A percentile compares a stretch with the other conserved stretches of the same genome.
These are phyloP conservation scores for Colletotrichum tanaceti DNA, from an alignment of 2,329 filamentous ascomycete genomes.

Conservation along the genomic window DNA sequence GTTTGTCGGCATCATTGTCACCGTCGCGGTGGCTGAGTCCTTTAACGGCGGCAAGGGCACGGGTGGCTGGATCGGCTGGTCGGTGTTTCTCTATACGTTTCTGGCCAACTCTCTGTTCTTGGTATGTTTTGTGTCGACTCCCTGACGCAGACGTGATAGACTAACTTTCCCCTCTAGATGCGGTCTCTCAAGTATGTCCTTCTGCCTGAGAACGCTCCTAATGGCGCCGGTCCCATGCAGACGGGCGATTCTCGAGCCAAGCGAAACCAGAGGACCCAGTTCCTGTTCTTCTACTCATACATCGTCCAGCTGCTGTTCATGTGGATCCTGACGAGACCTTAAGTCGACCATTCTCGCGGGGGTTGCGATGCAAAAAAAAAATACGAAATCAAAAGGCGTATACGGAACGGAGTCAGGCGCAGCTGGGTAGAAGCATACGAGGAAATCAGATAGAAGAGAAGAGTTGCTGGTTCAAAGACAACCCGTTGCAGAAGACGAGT, in stretches of 20 bases:
- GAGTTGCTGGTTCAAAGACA: conserved; percentile 5
- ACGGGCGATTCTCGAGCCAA: conserved; percentile 81
- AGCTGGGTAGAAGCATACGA: conserved; percentile 4
- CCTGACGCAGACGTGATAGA: not conserved
- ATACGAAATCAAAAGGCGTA: not conserved
- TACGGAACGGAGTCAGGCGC: conserved; percentile 11
- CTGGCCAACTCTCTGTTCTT: conserved; percentile 94
- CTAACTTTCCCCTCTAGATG: conserved; percentile 67
- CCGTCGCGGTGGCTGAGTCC: conserved; percentile 83
- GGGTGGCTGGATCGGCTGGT: conserved; percentile 89
- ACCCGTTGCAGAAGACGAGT: not conserved
- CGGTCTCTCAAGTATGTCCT: conserved; percentile 96
- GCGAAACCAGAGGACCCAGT: conserved; percentile 88
- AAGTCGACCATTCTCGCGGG: conserved; percentile 12
- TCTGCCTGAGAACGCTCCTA: conserved; percentile 81
- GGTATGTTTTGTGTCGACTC: conserved; percentile 65
- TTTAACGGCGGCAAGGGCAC: conserved; percentile 83
- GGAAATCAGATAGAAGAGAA: conserved; percentile 15
- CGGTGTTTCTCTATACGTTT: conserved; percentile 91
- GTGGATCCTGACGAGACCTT: conserved; percentile 74
- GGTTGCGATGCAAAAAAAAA: not conserved
- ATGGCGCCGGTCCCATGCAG: conserved; percentile 72
- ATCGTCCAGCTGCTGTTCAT: conserved; percentile 94
- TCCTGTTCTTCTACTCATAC: conserved; percentile 94
- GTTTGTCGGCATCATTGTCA: conserved; percentile 95